Evolutionary conservation across 2,329 filamentous ascomycete genomes (phyloP).

Genomic region (Elsinoe australis): DNA sequence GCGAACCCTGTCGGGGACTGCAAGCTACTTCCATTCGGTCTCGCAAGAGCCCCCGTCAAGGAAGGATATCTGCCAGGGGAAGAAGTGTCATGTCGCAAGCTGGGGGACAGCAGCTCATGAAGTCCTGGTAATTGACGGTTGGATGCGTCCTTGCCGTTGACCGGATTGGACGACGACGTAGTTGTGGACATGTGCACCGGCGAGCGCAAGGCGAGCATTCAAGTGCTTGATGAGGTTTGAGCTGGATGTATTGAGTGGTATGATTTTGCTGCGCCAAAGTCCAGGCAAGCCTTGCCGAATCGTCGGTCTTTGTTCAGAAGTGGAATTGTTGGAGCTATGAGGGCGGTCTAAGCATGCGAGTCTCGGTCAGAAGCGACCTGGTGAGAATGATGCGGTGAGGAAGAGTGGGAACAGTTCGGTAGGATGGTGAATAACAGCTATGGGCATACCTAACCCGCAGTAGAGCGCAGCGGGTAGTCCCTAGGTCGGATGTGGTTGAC

Average conservation of each 20-base stretch:
- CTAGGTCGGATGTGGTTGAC: constrained; percentile 6
- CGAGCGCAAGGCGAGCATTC: no score
- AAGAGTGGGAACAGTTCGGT: not conserved
- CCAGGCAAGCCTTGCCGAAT: no score
- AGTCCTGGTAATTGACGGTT: constrained; percentile 10
- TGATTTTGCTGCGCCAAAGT: no score
- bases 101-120: constrained; percentile 12
- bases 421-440: not conserved
- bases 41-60: not conserved
- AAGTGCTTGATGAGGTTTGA: no score
- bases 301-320: no score
- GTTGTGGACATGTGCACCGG: constrained; percentile 9
- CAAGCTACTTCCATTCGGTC: constrained; percentile 1
- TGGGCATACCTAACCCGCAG: constrained; percentile 13
- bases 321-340: not conserved
- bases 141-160: constrained; percentile 12
- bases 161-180: constrained; percentile 6
- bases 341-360: not conserved
- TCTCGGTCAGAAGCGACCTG: not conserved
- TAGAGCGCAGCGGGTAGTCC: constrained; percentile 7
- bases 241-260: no score
- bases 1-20: constrained; percentile 1
- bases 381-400: not conserved
- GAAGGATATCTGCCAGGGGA: constrained; percentile 7
- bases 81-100: constrained; percentile 6